Base-by-base conservation (phyloP, 352 stramenopile species). In the Phytophthora idaei region DNA sequence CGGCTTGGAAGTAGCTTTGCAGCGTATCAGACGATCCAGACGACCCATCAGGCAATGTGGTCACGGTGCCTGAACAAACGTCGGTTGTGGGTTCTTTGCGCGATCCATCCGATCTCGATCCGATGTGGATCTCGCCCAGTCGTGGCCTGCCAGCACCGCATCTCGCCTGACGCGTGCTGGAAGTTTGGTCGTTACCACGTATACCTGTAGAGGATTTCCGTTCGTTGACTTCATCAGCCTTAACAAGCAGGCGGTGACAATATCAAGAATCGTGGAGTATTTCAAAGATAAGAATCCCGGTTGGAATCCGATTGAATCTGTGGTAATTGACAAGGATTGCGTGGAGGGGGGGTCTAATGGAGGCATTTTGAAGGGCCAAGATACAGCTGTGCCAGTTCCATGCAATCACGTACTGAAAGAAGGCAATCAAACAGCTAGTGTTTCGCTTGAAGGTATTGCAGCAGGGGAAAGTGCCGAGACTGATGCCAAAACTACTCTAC, bases 371-470 rank as follows among this genome's bases (percentile, higher is more conserved):
- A 0, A 17, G 17, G 0, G 47, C 55, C 3, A 71, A 55, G 0
- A 32, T 72, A 0, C 12, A 67, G 4, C 12, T 75, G 0, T 71
- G 59, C 12, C 62, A 76, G 27, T 73, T 64, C 15, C 66, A 73
- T 12, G 50, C 42, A 5, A 59, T 73, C 21, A 36, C 27, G 3
- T 73, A 64, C 25, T 64, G 45, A 45, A 44, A 63, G n/a, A 77
- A 73, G 44, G 27, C 66, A 9, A 45, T 67, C 8, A 17, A 61
- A 3, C 45, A 47, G 3, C 21, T 41, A 1, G 44, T 37, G 14
- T 79, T 51, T 50, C 42, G 62, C 6, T 12, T 69, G 2, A 71
- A 67, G 21, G 51, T 71, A 0, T 42, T 27, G 0, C 47, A 72
- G 28, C 25, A 50, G 6, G 60, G 74, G 6, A 25, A 60, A 9